Base-by-base conservation (phyloP, 2,329 filamentous ascomycete species). In the Volutella citrinella region DNA sequence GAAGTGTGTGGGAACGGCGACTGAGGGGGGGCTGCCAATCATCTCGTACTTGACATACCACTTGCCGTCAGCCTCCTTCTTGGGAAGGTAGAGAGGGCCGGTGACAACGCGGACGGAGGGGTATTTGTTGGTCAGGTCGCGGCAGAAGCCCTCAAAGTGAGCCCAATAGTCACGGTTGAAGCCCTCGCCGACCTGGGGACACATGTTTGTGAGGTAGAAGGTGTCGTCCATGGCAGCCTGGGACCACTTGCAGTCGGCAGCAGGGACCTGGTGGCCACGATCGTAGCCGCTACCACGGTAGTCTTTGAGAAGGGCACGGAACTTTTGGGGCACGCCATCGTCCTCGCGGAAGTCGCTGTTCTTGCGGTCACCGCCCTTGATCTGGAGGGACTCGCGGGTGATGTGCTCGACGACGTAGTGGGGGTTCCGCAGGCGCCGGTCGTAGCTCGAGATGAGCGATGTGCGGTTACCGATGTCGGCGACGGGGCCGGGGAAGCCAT, bases 111-210 rank as follows among this genome's bases (percentile, higher is more conserved):
- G 77, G 17, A 98, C 91, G 25, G 78, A 85, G 2, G 91, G 90
- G 58, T 96, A 98, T 34, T 70, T 75, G 28, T 71, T 66, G 1
- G 90, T 91, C 46, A 98, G 71, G 13, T 88, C 73, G 9, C 93
- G 79, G 66, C 91, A 96, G 57, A 97, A 98, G 57, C 96, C 91
- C 68, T 98, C 93, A 49, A 98, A 90, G 63, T 98, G 93, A 22
- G 93, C 86, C 93, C 93, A 98, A 76, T 98, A 98, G 68, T 98
- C 93, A 32, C 93, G 78, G 69, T 98, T 98, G 74, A 98, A 98
- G 39, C 93, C 93, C 59, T 96, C 88, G 48, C 93, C 93, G 19
- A 98, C 93, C 68, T 98, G 93, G 19, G 93, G 93, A 58, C 90
- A 95, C 90, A 98, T 98, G 69, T 98, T 98, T 58, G 77, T 84